Base-by-base conservation (phyloP, 164 flowering plant genomes). In the Nymphaea thermarum region DNA sequence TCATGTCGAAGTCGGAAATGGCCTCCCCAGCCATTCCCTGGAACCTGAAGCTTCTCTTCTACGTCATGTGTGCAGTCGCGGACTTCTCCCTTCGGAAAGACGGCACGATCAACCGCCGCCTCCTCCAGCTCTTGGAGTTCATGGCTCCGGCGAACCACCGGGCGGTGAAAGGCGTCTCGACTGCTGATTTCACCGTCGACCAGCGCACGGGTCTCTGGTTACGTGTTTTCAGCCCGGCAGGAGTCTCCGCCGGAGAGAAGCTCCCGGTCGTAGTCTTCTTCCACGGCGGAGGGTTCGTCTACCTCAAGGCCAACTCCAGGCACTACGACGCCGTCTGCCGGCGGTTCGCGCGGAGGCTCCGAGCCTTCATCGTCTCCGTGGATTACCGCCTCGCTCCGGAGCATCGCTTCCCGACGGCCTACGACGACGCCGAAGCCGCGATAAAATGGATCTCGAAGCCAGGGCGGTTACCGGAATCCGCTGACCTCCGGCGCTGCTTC, bases 321-420 rank as follows among this genome's bases (percentile, higher is more conserved):
- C 12, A 14, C 41, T 72, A 16, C 67, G 78, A 80, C 60, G 14
- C 18, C 3, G 4, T 68, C 18, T 75, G 82, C 61, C 68, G 77
- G 6, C 47, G 66, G 2, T 51, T 80, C 18, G 71, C 79, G 4
- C 4, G 43, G 0, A 42, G 70, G 12, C 11, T 77, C n/a, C 74
- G 67, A 1, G 82, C 80, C 4, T 57, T 77, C 25, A 57, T 80
- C n/a, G 67, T 82, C 64, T 80, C 85, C 1, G 83, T 77, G 43
- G 77, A 77, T 66, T 82, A 82, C 67, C 77, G 81, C 2, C 76
- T 76, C 6, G 2, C 81, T 0, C 85, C 82, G 0, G 85, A 82
- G 59, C 67, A 78, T 44, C 66, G 75, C 0, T 75, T n/a, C 6
- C 86, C 83, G 2, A 16, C 68, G 5, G 75, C 62, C 1, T 78